Conservation (phyloP, 345 rosid species). For the Nasturtium officinale region DNA sequence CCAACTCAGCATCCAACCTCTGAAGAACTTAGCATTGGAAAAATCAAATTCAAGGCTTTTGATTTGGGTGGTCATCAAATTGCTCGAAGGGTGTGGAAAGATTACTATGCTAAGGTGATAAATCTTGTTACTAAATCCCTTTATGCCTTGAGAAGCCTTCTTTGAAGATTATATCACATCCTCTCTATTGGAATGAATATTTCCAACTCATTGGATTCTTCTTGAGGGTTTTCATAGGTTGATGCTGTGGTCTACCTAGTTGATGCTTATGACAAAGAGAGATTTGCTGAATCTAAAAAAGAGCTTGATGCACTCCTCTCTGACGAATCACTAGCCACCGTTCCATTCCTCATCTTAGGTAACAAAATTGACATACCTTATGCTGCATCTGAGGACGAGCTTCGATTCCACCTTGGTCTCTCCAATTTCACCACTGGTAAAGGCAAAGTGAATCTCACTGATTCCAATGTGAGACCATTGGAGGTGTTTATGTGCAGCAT, state of each 20-base stretch:
- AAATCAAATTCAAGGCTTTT: conserved; percentile 87
- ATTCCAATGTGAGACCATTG: conserved; percentile 59
- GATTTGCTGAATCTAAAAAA: conserved; percentile 68
- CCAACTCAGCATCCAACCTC: conserved; percentile 93
- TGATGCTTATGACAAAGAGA: conserved; percentile 75
- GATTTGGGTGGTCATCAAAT: conserved; percentile 96
- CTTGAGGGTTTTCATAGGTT: conserved; percentile 39
- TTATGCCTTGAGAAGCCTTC: too few relatives aligned
- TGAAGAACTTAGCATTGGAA: conserved; percentile 87
- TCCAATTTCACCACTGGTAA: conserved; percentile 79
- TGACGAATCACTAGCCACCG: conserved; percentile 57
- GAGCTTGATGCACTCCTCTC: conserved; percentile 77
- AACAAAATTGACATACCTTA: conserved; percentile 77
- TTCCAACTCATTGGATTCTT: too few relatives aligned
- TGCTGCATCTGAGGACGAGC: conserved; percentile 81
- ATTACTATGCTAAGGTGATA: conserved; percentile 82
- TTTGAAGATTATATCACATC: too few relatives aligned
- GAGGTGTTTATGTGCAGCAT: conserved; percentile 91
- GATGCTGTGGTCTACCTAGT: conserved; percentile 75
- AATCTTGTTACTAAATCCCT: not conserved
- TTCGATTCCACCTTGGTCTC: conserved; percentile 62
- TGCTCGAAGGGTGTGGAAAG: conserved; percentile 92
- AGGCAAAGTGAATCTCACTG: conserved; percentile 60
- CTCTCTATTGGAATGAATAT: too few relatives aligned
- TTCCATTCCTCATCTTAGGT: conserved; percentile 67